Conservation (phyloP, 2,329 filamentous ascomycete species). For the Hymenoscyphus linearis region DNA sequence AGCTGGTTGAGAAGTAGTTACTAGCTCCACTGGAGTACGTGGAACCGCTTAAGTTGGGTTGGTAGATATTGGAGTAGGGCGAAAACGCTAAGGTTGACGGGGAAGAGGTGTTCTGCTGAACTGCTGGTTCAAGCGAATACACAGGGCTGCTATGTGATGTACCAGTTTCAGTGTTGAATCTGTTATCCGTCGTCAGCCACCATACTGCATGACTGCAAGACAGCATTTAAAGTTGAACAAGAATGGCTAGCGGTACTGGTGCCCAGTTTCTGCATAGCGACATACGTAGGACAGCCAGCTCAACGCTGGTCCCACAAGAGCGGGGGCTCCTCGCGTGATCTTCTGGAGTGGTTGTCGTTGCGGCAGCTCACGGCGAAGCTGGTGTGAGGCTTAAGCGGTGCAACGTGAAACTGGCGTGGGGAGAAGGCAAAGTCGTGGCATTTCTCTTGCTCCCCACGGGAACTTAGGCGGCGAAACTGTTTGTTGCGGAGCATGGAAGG, state of each 20-base stretch:
- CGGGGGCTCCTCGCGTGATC: conserved; percentile 30
- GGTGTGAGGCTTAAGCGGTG: conserved; percentile 29
- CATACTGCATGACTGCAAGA: conserved; percentile 24
- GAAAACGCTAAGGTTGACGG: conserved; percentile 28
- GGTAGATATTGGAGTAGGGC: conserved; percentile 29
- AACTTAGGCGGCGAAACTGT: conserved; percentile 16
- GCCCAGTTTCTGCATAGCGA: conserved; percentile 22
- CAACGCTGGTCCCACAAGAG: conserved; percentile 23
- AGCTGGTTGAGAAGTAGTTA: conserved; percentile 27
- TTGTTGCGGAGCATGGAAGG: conserved; percentile 15
- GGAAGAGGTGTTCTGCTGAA: conserved; percentile 27
- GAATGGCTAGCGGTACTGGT: conserved; percentile 18
- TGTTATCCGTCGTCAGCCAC: conserved; percentile 31
- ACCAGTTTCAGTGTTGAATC: conserved; percentile 31
- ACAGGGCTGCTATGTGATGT: conserved; percentile 30
- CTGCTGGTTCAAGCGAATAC: conserved; percentile 30
- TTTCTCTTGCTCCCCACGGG: conserved; percentile 14
- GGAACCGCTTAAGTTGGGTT: conserved; percentile 27
- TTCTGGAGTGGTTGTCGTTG: conserved; percentile 11
- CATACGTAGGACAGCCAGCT: conserved; percentile 29
- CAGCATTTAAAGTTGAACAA: conserved; percentile 27
- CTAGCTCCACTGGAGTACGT: conserved; percentile 28
- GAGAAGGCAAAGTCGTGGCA: conserved; percentile 28
- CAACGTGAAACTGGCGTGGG: conserved; percentile 20
- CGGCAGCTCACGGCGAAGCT: conserved; percentile 20